Percentiles rank a stretch among this genome's conserved stretches.
Evolutionary conservation across 495 filamentous ascomycete genomes (phyloP).

Genomic region (Friedmanniomyces simplex): DNA sequence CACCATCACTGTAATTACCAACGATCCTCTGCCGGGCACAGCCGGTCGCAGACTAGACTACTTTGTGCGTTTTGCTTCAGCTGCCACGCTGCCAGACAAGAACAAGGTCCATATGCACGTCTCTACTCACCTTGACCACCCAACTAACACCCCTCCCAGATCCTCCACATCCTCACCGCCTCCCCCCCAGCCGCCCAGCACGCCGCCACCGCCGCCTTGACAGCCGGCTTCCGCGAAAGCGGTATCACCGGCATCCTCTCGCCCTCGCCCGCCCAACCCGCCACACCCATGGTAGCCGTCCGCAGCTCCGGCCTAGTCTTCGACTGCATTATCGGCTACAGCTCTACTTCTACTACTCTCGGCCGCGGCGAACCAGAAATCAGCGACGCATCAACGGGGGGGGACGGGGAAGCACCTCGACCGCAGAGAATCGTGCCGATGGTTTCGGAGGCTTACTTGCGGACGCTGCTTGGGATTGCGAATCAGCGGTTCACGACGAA

Average conservation of each 20-base stretch:
- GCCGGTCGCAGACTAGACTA: too few species aligned
- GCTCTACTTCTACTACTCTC: conserved; percentile 9
- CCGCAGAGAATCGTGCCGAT: conserved; percentile 27
- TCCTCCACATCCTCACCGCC: conserved; percentile 74
- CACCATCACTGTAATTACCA: too few species aligned
- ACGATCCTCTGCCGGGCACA: too few species aligned
- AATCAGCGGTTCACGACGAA: conserved; percentile 74
- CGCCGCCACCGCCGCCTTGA: conserved; percentile 60
- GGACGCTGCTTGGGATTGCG: conserved; percentile 52
- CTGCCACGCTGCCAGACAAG: too few species aligned
- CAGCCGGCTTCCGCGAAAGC: conserved; percentile 80
- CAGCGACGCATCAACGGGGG: background rate
- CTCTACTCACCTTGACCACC: too few species aligned
- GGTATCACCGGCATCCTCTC: conserved; percentile 36
- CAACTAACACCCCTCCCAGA: conserved; percentile 42
- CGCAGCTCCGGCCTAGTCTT: conserved; percentile 69
- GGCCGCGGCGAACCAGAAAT: background rate
- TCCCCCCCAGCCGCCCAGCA: conserved; percentile 60
- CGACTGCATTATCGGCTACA: conserved; percentile 64
- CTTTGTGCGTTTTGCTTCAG: too few species aligned
- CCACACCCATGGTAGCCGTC: conserved; percentile 59
- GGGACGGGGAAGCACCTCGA: background rate
- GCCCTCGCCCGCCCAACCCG: background rate
- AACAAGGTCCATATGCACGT: too few species aligned
- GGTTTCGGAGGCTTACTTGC: conserved; percentile 47